These are phyloP conservation scores for Rosa persica DNA, from an alignment of 306 rosid species.

Conservation along the genomic window DNA sequence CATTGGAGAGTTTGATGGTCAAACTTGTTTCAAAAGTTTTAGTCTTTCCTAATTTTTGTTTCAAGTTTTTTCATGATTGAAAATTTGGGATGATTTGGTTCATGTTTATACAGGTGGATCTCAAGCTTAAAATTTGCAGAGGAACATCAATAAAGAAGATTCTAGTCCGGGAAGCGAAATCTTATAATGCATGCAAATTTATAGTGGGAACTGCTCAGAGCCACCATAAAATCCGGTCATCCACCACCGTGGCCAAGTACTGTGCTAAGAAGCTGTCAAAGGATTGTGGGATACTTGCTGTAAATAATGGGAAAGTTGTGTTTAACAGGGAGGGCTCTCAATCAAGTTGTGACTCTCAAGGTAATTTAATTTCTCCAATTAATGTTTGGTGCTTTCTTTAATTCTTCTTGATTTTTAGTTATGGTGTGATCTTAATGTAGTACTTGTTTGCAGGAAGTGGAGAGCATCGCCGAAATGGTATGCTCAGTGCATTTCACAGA, in stretches of 20 bases:
- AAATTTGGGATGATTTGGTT: slow-evolving; percentile 14
- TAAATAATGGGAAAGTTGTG: slow-evolving; percentile 76
- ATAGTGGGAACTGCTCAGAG: slow-evolving; percentile 69
- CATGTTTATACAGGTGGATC: slow-evolving; percentile 70
- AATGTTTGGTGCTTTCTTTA: background rate
- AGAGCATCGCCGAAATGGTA: slow-evolving; percentile 36
- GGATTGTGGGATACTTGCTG: slow-evolving; percentile 69
- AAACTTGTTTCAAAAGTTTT: background rate
- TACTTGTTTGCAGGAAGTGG: slow-evolving; percentile 47
- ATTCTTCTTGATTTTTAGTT: slow-evolving; percentile 11
- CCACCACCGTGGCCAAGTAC: slow-evolving; percentile 77
- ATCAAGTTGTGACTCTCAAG: slow-evolving; percentile 36
- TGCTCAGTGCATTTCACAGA: slow-evolving; percentile 48
- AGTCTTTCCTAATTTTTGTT: background rate
- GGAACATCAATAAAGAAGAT: slow-evolving; percentile 69
- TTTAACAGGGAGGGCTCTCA: slow-evolving; percentile 57
- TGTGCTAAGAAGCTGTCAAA: slow-evolving; percentile 74
- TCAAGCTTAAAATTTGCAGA: slow-evolving; percentile 85
- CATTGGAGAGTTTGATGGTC: background rate
- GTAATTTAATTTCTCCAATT: slow-evolving; percentile 30
- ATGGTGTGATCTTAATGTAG: slow-evolving; percentile 18
- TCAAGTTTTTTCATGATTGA: background rate
- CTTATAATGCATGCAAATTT: slow-evolving; percentile 63
- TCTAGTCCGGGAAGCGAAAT: slow-evolving; percentile 76
- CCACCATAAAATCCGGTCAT: slow-evolving; percentile 63